These are phyloP conservation scores for Kodamaea suecica DNA, from an alignment of 1,139 yeast genomes.

Conservation along the genomic window DNA sequence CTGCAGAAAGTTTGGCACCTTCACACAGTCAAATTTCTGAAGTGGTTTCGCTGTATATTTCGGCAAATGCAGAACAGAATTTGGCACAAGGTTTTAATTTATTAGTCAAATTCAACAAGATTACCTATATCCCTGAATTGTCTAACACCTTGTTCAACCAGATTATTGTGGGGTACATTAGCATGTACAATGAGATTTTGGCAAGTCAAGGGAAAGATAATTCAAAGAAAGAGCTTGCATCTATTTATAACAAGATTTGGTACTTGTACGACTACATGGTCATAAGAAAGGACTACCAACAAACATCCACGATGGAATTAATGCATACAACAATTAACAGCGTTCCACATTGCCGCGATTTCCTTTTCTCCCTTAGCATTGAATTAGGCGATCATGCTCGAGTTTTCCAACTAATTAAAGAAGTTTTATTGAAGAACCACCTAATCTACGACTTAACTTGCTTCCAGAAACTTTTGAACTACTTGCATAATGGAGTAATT, in stretches of 20 bases:
- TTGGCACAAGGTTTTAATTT: conserved; percentile 27
- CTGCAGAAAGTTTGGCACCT: conserved; percentile 13
- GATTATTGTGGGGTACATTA: conserved; percentile 27
- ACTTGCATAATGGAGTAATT: conserved; percentile 31
- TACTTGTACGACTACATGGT: conserved; percentile 34
- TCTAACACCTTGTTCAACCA: conserved; percentile 31
- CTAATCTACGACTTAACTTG: conserved; percentile 29
- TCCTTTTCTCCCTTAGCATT: conserved; percentile 30
- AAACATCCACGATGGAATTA: conserved; percentile 5
- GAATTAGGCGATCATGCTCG: conserved; percentile 37
- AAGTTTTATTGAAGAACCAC: conserved; percentile 34
- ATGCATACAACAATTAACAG: conserved; percentile 3
- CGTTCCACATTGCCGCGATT: conserved; percentile 26
- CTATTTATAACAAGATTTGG: conserved; percentile 27
- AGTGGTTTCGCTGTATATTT: conserved; percentile 33
- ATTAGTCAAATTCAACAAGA: conserved; percentile 28
- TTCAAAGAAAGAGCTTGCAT: conserved; percentile 2
- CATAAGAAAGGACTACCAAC: conserved; percentile 38
- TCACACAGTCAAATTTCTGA: conserved; percentile 26
- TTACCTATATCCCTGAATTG: conserved; percentile 40
- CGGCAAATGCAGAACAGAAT: conserved; percentile 21
- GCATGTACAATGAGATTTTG: conserved; percentile 18
- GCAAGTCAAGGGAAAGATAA: conserved; percentile 2
- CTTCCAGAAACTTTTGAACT: conserved; percentile 31
- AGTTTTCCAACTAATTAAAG: conserved; percentile 38